A percentile compares a stretch with the other conserved stretches of the same genome.
phyloP scores from a whole-genome alignment of 208 protist species.

The Herpetomonas samuelpessoai region DNA sequence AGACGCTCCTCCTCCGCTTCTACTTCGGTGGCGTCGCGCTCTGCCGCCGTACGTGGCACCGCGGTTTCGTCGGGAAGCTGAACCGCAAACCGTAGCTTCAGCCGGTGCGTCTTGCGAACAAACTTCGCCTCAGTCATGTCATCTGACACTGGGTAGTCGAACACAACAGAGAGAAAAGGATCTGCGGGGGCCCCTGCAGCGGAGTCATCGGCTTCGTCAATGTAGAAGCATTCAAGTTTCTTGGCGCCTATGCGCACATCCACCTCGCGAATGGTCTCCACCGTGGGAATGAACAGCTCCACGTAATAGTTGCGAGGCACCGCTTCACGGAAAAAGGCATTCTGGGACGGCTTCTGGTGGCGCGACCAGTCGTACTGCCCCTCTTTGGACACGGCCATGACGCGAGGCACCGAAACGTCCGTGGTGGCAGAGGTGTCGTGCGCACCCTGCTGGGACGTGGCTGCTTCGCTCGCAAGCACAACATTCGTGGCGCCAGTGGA shows the following conservation, averaged over 20 bases:
- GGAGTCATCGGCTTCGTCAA: slow-evolving; percentile 32
- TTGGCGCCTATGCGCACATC: slow-evolving; percentile 58
- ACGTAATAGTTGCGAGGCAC: slow-evolving; percentile 67
- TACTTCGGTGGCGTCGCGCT: slow-evolving; percentile 54
- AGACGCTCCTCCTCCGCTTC: slow-evolving; percentile 63
- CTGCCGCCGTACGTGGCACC: slow-evolving; percentile 29
- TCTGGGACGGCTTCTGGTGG: slow-evolving; percentile 59
- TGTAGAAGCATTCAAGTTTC: slow-evolving; percentile 52
- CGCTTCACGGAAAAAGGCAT: slow-evolving; percentile 67
- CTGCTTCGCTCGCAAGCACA: neutral
- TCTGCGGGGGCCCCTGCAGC: neutral
- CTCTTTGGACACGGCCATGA: slow-evolving; percentile 34
- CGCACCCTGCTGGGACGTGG: neutral
- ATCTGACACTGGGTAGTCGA: slow-evolving; percentile 80
- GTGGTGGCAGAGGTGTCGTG: neutral
- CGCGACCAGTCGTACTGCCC: slow-evolving; percentile 79
- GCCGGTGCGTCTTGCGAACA: slow-evolving; percentile 55
- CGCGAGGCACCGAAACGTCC: slow-evolving; percentile 11
- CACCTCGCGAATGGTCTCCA: slow-evolving; percentile 76
- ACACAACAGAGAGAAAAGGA: slow-evolving; percentile 55
- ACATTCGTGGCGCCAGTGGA: neutral
- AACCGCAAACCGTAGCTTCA: slow-evolving; percentile 63
- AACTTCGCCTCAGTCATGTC: slow-evolving; percentile 69
- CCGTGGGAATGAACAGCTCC: slow-evolving; percentile 64
- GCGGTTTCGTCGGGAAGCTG: slow-evolving; percentile 72